phyloP scores from a whole-genome alignment of 208 protist species.

The Wallacemonas sp. region DNA sequence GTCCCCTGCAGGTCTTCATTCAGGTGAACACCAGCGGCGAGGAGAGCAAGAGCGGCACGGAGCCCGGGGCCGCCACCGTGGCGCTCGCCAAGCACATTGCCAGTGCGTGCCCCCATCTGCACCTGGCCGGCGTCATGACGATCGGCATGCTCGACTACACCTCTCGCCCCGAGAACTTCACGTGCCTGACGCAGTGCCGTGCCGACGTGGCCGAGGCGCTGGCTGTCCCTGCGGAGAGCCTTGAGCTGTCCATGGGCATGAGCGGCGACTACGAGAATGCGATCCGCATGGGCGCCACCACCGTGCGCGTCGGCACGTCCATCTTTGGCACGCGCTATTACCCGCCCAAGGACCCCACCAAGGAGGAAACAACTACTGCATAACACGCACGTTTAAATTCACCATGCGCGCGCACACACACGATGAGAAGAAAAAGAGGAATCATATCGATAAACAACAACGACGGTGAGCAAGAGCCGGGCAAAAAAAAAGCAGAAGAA shows the following conservation, averaged over 20 bases:
- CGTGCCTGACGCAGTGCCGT: slow-evolving; percentile 71
- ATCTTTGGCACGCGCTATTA: slow-evolving; percentile 96
- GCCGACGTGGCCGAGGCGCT: slow-evolving; percentile 64
- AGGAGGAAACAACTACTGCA: background rate
- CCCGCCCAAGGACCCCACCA: slow-evolving; percentile 40
- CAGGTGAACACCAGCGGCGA: slow-evolving; percentile 97
- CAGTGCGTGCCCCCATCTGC: slow-evolving; percentile 74
- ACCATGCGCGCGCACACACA: too few relatives aligned
- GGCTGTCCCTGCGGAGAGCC: slow-evolving; percentile 30
- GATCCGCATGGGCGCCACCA: slow-evolving; percentile 93
- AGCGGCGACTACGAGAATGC: slow-evolving; percentile 94
- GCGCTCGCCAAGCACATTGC: slow-evolving; percentile 76
- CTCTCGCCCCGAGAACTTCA: slow-evolving; percentile 84
- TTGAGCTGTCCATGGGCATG: slow-evolving; percentile 98
- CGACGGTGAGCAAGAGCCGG: too few relatives aligned
- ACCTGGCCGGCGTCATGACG: slow-evolving; percentile 96
- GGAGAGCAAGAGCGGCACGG: slow-evolving; percentile 91
- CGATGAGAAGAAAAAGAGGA: too few relatives aligned
- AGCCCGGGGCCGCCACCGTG: slow-evolving; percentile 64
- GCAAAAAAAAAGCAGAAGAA: too few relatives aligned
- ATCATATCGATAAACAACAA: too few relatives aligned
- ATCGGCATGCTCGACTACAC: slow-evolving; percentile 94
- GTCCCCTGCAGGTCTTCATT: slow-evolving; percentile 85
- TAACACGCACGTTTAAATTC: too few relatives aligned
- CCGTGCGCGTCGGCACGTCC: slow-evolving; percentile 93